Percentiles rank a stretch among this genome's conserved stretches.
Evolutionary conservation across 441 rosid species (phyloP).

Genomic region (Pelargonium australe): DNA sequence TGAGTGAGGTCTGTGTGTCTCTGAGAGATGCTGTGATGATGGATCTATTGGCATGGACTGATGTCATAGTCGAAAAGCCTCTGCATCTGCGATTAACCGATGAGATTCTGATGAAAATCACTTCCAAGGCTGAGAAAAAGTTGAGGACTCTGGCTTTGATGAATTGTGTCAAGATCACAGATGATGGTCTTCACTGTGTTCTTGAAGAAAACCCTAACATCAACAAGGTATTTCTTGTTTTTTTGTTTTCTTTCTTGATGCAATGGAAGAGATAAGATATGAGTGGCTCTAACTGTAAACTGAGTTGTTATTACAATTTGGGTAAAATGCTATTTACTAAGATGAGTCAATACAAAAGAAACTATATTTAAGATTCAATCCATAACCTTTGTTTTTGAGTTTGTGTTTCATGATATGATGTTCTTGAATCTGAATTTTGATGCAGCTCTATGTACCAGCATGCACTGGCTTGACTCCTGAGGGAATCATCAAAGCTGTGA

Average conservation of each 20-base stretch:
- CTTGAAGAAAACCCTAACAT: conserved; percentile 39
- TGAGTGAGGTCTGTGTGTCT: conserved; percentile 35
- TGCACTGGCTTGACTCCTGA: conserved; percentile 63
- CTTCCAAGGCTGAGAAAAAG: conserved; percentile 43
- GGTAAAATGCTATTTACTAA: too few relatives aligned
- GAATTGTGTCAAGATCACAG: conserved; percentile 36
- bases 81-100: conserved; percentile 37
- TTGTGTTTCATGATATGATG: too few relatives aligned
- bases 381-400: too few relatives aligned
- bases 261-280: too few relatives aligned
- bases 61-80: conserved; percentile 33
- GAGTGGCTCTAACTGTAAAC: too few relatives aligned
- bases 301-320: too few relatives aligned
- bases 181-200: conserved; percentile 41
- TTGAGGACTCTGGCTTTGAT: conserved; percentile 34
- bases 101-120: conserved; percentile 30
- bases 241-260: too few relatives aligned
- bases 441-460: conserved; percentile 55
- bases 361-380: too few relatives aligned
- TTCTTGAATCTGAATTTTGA: neutral
- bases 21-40: conserved; percentile 36
- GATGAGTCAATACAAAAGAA: too few relatives aligned
- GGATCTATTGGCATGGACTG: conserved; percentile 41
- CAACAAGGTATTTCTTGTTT: conserved; percentile 29
- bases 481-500: conserved; percentile 55